Percentiles rank a stretch among this genome's conserved stretches.
Evolutionary conservation across 2,329 filamentous ascomycete species (phyloP).

Genomic region (Phoma sp.): DNA sequence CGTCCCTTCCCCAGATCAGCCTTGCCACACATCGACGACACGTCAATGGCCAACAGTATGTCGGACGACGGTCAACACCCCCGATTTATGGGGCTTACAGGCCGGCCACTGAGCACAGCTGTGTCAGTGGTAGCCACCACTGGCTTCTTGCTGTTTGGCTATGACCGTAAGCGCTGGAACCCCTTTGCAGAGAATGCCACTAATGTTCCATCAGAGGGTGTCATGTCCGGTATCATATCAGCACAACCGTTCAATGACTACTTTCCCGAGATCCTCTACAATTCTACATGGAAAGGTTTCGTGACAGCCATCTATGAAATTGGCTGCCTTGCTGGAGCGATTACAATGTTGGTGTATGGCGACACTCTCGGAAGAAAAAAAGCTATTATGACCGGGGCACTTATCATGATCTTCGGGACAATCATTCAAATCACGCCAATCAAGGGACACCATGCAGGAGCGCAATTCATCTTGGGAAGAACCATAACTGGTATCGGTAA

Average conservation of each 20-base stretch:
- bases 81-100: conserved; percentile 38
- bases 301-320: conserved; percentile 61
- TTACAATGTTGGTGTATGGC: conserved; percentile 47
- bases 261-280: conserved; percentile 48
- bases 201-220: conserved; percentile 34
- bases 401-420: conserved; percentile 53
- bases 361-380: conserved; percentile 52
- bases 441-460: conserved; percentile 44
- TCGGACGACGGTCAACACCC: conserved; percentile 25
- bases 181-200: neutral
- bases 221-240: conserved; percentile 48
- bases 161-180: conserved; percentile 32
- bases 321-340: conserved; percentile 54
- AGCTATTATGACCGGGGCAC: conserved; percentile 51
- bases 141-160: conserved; percentile 42
- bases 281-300: conserved; percentile 58
- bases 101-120: conserved; percentile 31
- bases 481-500: conserved; percentile 61
- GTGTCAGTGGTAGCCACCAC: conserved; percentile 41
- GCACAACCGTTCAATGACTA: conserved; percentile 42
- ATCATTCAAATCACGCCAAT: conserved; percentile 49
- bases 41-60: conserved; percentile 9
- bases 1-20: neutral
- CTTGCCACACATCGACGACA: too few species aligned
- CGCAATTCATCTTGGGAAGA: conserved; percentile 61